Evolutionary conservation across 2,329 filamentous ascomycete species (phyloP).

Genomic region (Sclerotinia borealis): DNA sequence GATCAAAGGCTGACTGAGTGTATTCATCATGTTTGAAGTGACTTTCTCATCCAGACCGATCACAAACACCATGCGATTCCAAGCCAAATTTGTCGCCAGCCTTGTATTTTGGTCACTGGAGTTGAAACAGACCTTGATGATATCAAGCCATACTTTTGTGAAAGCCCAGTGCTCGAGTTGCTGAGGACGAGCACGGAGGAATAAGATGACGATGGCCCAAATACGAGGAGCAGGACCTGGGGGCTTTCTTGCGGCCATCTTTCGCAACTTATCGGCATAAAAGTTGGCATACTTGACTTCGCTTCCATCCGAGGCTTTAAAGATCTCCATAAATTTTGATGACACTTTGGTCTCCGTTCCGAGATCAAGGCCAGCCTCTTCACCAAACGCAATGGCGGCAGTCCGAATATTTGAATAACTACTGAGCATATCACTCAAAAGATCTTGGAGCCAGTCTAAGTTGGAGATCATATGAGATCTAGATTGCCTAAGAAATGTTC

Average conservation of each 20-base stretch:
- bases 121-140: slow-evolving; percentile 82
- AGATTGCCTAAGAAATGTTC: slow-evolving; percentile 67
- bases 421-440: slow-evolving; percentile 78
- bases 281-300: slow-evolving; percentile 56
- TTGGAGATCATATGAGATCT: slow-evolving; percentile 64
- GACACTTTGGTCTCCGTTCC: slow-evolving; percentile 64
- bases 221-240: slow-evolving; percentile 72
- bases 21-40: slow-evolving; percentile 48
- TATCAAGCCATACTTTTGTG: slow-evolving; percentile 66
- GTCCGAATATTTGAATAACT: slow-evolving; percentile 68
- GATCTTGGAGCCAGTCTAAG: slow-evolving; percentile 72
- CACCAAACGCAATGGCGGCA: slow-evolving; percentile 67
- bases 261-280: slow-evolving; percentile 59
- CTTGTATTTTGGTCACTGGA: slow-evolving; percentile 65
- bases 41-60: slow-evolving; percentile 58
- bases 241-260: slow-evolving; percentile 60
- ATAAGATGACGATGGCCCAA: slow-evolving; percentile 77
- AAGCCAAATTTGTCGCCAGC: slow-evolving; percentile 73
- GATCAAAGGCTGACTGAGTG: slow-evolving; percentile 62
- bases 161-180: slow-evolving; percentile 63
- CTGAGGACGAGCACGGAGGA: slow-evolving; percentile 59
- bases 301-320: slow-evolving; percentile 39
- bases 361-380: slow-evolving; percentile 62
- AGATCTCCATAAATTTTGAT: slow-evolving; percentile 59
- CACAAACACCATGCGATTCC: slow-evolving; percentile 77